Percentiles rank a stretch among this genome's conserved stretches.
These are phyloP conservation scores for Pythium myriotylum DNA, from an alignment of 352 stramenopile genomes.

Conservation along the genomic window DNA sequence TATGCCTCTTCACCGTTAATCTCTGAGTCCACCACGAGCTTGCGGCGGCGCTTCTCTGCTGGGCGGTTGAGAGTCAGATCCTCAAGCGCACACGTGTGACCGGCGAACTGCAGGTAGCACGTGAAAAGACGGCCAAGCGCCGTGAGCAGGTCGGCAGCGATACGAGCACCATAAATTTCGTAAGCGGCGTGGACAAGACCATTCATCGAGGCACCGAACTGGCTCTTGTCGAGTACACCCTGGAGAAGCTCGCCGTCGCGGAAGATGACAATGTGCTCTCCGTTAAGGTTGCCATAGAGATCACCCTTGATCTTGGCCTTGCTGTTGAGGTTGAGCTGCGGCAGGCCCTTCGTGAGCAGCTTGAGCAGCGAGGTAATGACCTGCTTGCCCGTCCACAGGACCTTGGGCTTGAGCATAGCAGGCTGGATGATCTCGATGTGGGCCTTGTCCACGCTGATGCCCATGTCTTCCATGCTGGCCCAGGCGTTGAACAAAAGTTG, in stretches of 20 bases:
- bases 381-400: constrained; percentile 99
- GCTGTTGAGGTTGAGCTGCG: constrained; percentile 91
- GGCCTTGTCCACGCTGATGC: constrained; percentile 80
- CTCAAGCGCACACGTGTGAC: constrained; percentile 98
- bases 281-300: constrained; percentile 93
- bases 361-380: constrained; percentile 97
- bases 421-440: constrained; percentile 97
- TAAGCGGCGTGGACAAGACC: constrained; percentile 98
- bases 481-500: constrained; percentile 97
- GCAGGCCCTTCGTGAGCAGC: constrained; percentile 90
- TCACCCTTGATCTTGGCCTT: constrained; percentile 97
- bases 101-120: constrained; percentile 97
- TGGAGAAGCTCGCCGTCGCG: constrained; percentile 95
- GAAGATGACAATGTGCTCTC: constrained; percentile 97
- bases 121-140: constrained; percentile 94
- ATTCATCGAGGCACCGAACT: constrained; percentile 98
- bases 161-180: constrained; percentile 85
- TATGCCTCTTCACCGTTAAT: constrained; percentile 84
- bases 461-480: constrained; percentile 94
- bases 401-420: constrained; percentile 96
- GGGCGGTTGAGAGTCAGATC: constrained; percentile 96
- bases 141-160: constrained; percentile 82
- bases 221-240: constrained; percentile 98
- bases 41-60: constrained; percentile 91
- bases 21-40: constrained; percentile 88